Evolutionary conservation across 371 early-diverging fungal genomes (phyloP).

Genomic region (Actinomortierella wolfii): DNA sequence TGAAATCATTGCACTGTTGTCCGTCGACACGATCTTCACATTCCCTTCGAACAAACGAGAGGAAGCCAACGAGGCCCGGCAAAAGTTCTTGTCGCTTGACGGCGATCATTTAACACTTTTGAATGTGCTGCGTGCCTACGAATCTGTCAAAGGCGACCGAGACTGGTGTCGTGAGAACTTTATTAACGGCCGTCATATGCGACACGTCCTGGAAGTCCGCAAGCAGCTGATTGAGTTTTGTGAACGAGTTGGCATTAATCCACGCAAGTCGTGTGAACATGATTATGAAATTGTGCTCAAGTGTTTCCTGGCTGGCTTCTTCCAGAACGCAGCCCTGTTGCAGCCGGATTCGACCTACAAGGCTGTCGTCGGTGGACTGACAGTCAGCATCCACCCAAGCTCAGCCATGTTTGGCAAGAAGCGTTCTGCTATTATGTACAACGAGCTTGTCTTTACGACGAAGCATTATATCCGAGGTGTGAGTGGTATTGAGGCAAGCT

Average conservation of each 20-base stretch:
- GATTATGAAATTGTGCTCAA: slow-evolving; percentile 78
- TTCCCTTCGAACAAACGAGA: slow-evolving; percentile 86
- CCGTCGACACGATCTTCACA: slow-evolving; percentile 89
- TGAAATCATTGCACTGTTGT: slow-evolving; percentile 86
- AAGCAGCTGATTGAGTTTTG: slow-evolving; percentile 85
- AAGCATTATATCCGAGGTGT: slow-evolving; percentile 87
- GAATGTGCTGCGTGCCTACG: slow-evolving; percentile 81
- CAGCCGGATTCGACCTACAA: slow-evolving; percentile 91
- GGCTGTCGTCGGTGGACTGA: slow-evolving; percentile 74
- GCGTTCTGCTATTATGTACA: slow-evolving; percentile 84
- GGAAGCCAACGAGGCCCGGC: slow-evolving; percentile 80
- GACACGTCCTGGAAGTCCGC: slow-evolving; percentile 86
- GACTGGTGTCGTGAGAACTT: slow-evolving; percentile 94
- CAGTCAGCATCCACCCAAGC: slow-evolving; percentile 87
- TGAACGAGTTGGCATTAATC: slow-evolving; percentile 67
- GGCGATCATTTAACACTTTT: slow-evolving; percentile 93
- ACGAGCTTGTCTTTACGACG: slow-evolving; percentile 92
- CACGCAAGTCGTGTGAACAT: slow-evolving; percentile 65
- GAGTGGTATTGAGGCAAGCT: slow-evolving; percentile 80
- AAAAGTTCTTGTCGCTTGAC: slow-evolving; percentile 70
- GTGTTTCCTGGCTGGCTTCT: slow-evolving; percentile 91
- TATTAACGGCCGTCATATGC: slow-evolving; percentile 83
- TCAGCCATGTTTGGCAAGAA: slow-evolving; percentile 84
- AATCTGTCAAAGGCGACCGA: slow-evolving; percentile 71
- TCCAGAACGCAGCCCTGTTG: slow-evolving; percentile 84